phyloP scores from a whole-genome alignment of 2,329 filamentous ascomycete species.

The Botrytis paeoniae region DNA sequence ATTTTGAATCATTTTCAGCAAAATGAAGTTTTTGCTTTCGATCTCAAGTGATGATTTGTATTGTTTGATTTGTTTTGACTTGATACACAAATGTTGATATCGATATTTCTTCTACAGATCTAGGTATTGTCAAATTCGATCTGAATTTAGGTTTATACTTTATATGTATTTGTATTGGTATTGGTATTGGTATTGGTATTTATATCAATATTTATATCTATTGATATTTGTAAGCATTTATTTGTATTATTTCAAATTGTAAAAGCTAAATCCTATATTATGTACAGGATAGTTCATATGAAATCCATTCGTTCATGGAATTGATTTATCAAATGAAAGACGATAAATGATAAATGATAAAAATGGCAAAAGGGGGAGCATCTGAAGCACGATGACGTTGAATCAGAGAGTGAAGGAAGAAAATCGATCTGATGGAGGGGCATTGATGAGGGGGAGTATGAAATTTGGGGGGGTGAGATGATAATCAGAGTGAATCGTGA shows the following conservation, averaged over 20 bases:
- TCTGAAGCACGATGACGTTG: conserved; percentile 13
- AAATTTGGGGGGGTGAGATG: too few species aligned
- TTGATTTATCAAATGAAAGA: background rate
- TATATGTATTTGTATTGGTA: background rate
- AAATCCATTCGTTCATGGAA: fast-evolving
- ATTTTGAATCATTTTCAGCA: background rate
- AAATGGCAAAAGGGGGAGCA: background rate
- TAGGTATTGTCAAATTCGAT: background rate
- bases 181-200: background rate
- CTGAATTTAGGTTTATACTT: background rate
- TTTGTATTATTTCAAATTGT: too few species aligned
- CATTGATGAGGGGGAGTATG: background rate
- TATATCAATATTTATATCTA: too few species aligned
- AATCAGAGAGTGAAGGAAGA: background rate
- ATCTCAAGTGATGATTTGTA: background rate
- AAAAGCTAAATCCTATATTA: background rate
- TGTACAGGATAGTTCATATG: background rate
- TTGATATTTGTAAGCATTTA: too few species aligned
- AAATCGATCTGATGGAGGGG: background rate
- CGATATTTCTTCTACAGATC: background rate
- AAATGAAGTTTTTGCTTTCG: background rate
- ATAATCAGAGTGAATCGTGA: background rate
- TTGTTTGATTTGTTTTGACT: background rate
- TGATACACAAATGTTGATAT: background rate
- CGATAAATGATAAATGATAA: background rate